Evolutionary conservation across 495 filamentous ascomycete species (phyloP).

Genomic region (Hypoxylon fragiforme): DNA sequence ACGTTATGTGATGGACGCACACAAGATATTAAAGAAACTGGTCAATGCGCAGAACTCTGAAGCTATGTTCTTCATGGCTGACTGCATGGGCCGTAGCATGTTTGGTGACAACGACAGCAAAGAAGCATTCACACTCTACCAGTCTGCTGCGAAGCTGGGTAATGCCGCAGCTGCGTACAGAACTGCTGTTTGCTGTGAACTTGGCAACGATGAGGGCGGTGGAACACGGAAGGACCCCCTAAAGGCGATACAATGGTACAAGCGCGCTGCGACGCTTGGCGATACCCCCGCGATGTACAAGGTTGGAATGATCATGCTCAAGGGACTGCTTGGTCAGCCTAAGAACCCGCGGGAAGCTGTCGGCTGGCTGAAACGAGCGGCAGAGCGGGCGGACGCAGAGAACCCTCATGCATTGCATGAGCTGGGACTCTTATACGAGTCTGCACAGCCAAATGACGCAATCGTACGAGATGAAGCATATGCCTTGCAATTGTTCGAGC

Average conservation of each 20-base stretch:
- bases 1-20: constrained; percentile 79
- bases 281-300: constrained; percentile 97
- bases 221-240: constrained; percentile 87
- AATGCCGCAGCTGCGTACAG: constrained; percentile 88
- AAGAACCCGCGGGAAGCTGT: constrained; percentile 82
- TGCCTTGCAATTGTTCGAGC: constrained; percentile 75
- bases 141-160: constrained; percentile 86
- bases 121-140: constrained; percentile 90
- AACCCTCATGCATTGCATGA: constrained; percentile 97
- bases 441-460: constrained; percentile 64
- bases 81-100: constrained; percentile 79
- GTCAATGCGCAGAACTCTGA: constrained; percentile 66
- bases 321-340: constrained; percentile 90
- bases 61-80: constrained; percentile 92
- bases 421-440: constrained; percentile 82
- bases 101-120: constrained; percentile 74
- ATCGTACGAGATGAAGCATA: constrained; percentile 80
- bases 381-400: constrained; percentile 81
- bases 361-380: constrained; percentile 88
- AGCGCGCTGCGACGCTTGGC: constrained; percentile 84
- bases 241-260: constrained; percentile 98
- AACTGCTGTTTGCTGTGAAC: constrained; percentile 95
- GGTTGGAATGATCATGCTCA: constrained; percentile 91
- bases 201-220: constrained; percentile 90
- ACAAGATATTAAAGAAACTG: constrained; percentile 89